Evolutionary conservation across 495 filamentous ascomycete genomes (phyloP), one percentile per base, ranked within the genome.

Genomic region (Aspergillus biplanus): DNA sequence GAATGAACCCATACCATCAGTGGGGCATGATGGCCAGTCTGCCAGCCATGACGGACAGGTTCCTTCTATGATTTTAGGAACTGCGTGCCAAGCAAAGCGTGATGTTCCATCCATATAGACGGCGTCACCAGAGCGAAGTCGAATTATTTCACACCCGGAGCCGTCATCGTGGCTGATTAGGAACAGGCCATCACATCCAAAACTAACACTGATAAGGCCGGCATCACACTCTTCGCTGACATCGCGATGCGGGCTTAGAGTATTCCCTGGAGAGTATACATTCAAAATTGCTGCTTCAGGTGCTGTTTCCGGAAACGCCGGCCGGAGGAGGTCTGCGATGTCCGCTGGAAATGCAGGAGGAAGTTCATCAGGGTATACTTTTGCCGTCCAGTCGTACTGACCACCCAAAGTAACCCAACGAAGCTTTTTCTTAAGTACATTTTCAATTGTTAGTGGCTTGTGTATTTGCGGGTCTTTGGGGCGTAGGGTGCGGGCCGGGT

Each of bases 391-490:
- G 75, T 98, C 89, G 75, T 98, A 97, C 69, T 97, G 93, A 0
- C 91, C 92, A 33, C 94, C 95, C 11, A 98, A 82, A 6, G 94
- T 97, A 13, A 96, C 84, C 95, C 94, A 97, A 50, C 92, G 91
- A 7, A 97, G 84, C 62, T 90, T 93, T 64, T 88, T 89, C 37
- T 87, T 80, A 3, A 97, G 78, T 47, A 90, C 81, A 60, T 83
- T 85, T 37, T 83, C 78, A 52, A 91, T 78, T 13, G 84, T 79
- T 7, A 97, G 75, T 3, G 90, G 82, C 48, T 87, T 89, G 76
- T 97, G 92, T 5, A 88, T 71, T 1, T 66, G 56, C 0, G 88
- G 78, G 70, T 93, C 85, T 56, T 89, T 87, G 3, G 93, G 90
- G 5, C 65, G 58, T n/a, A 87, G 74, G 11, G 66, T 47, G 15